Evolutionary conservation across 2,329 filamentous ascomycete genomes (phyloP).

Genomic region (Alternaria ethzedia): DNA sequence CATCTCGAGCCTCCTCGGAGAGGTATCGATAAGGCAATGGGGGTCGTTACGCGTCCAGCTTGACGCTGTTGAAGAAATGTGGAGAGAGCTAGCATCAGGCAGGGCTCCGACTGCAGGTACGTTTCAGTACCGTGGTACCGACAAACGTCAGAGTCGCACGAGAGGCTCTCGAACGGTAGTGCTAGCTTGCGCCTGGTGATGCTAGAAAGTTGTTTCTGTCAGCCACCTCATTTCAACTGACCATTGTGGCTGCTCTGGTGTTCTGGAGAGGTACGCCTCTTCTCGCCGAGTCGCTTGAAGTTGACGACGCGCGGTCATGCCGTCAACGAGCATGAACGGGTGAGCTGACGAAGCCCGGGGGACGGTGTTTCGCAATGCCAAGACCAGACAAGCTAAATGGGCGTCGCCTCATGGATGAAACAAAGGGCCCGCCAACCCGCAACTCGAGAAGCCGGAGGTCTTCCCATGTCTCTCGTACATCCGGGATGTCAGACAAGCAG

Average conservation of each 20-base stretch:
- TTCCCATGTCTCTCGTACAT: conserved; percentile 11
- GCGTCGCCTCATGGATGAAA: conserved; percentile 26
- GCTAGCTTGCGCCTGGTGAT: not conserved
- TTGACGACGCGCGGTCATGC: conserved; percentile 15
- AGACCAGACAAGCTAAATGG: conserved; percentile 25
- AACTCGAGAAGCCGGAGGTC: conserved; percentile 8
- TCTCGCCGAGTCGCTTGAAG: not conserved
- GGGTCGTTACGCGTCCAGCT: conserved; percentile 44
- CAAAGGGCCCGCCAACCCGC: conserved; percentile 12
- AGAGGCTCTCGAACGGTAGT: not conserved
- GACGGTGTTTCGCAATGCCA: conserved; percentile 35
- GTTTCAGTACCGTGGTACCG: conserved; percentile 30
- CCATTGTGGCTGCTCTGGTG: not conserved
- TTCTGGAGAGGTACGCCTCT: not conserved
- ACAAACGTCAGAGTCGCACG: conserved; percentile 1
- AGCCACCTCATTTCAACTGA: not conserved
- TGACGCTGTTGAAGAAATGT: conserved; percentile 37
- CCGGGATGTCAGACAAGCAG: conserved; percentile 33
- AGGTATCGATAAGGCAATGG: conserved; percentile 26
- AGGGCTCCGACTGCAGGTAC: conserved; percentile 16
- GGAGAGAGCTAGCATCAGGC: conserved; percentile 31
- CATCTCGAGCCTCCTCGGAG: conserved; percentile 15
- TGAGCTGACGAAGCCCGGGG: conserved; percentile 26
- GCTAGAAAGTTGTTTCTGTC: conserved; percentile 1
- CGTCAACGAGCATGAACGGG: conserved; percentile 17